These are phyloP conservation scores for Scheffersomyces ergatensis DNA, from an alignment of 805 yeast species.

Conservation along the genomic window DNA sequence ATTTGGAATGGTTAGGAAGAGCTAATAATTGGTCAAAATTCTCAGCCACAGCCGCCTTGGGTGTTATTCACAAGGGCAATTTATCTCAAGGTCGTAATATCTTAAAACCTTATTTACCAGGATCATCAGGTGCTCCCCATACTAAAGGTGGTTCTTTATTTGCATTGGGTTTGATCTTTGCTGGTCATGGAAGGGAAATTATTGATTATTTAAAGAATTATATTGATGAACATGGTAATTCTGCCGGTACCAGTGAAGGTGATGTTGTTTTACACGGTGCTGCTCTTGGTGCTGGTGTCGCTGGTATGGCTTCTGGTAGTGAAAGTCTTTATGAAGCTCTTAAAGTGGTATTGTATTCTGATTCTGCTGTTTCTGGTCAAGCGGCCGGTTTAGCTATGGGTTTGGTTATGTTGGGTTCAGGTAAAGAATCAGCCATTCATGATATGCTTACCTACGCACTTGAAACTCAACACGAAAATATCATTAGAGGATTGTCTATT, in stretches of 20 bases:
- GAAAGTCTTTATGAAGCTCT: constrained; percentile 74
- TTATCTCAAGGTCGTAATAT: constrained; percentile 85
- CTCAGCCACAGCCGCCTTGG: constrained; percentile 95
- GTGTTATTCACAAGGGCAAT: constrained; percentile 95
- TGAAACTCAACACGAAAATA: constrained; percentile 94
- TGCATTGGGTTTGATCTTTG: constrained; percentile 90
- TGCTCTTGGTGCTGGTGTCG: constrained; percentile 90
- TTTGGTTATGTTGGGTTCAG: constrained; percentile 90
- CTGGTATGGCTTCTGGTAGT: constrained; percentile 90
- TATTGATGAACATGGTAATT: constrained; percentile 61
- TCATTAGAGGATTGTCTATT: constrained; percentile 87
- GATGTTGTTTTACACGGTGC: constrained; percentile 95
- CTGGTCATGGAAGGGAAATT: constrained; percentile 92
- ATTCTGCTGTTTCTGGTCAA: constrained; percentile 91
- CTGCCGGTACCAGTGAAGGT: constrained; percentile 64
- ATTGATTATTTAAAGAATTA: constrained; percentile 74
- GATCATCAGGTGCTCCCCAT: constrained; percentile 73
- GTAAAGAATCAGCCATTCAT: constrained; percentile 58
- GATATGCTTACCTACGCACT: constrained; percentile 91
- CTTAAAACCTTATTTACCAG: constrained; percentile 89
- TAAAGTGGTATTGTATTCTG: constrained; percentile 80
- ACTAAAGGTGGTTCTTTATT: constrained; percentile 94
- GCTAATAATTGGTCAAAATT: constrained; percentile 99
- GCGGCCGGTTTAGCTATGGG: constrained; percentile 98
- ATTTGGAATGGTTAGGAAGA: constrained; percentile 93